Conservation (phyloP, 2,329 filamentous ascomycete genomes). For the Truncatella angustata region DNA sequence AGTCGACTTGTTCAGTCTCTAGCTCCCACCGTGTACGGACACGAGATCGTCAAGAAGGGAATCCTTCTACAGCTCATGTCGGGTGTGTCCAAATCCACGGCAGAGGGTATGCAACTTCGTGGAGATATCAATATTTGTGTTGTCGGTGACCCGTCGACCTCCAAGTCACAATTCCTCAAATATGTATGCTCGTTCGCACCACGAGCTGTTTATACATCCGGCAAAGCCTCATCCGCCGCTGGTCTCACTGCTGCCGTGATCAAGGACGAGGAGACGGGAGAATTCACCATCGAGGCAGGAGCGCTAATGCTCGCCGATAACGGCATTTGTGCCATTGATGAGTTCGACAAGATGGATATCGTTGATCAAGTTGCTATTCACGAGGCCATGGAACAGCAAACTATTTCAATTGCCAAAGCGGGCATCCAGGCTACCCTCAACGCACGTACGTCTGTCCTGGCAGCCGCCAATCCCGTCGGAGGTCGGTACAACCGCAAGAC, state of each 20-base stretch:
- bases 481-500: slow-evolving; percentile 97
- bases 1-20: slow-evolving; percentile 88
- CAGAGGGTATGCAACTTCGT: slow-evolving; percentile 92
- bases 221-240: slow-evolving; percentile 94
- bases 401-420: slow-evolving; percentile 97
- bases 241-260: slow-evolving; percentile 96
- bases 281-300: slow-evolving; percentile 98
- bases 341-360: slow-evolving; percentile 99
- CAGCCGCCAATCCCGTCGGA: slow-evolving; percentile 92
- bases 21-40: slow-evolving; percentile 95
- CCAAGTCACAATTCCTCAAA: slow-evolving; percentile 97
- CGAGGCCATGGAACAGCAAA: slow-evolving; percentile 99
- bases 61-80: slow-evolving; percentile 91
- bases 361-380: slow-evolving; percentile 97
- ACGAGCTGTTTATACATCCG: slow-evolving; percentile 93
- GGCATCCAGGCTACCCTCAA: slow-evolving; percentile 98
- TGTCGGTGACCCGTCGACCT: slow-evolving; percentile 94
- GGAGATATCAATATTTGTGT: slow-evolving; percentile 99
- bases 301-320: slow-evolving; percentile 97
- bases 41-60: slow-evolving; percentile 97
- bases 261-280: slow-evolving; percentile 97
- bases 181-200: slow-evolving; percentile 98
- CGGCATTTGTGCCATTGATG: slow-evolving; percentile 96
- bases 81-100: slow-evolving; percentile 88
- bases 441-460: slow-evolving; percentile 90